These are phyloP conservation scores for Auriscalpium orientale DNA, from an alignment of 768 basidiomycete genomes.

Conservation along the genomic window DNA sequence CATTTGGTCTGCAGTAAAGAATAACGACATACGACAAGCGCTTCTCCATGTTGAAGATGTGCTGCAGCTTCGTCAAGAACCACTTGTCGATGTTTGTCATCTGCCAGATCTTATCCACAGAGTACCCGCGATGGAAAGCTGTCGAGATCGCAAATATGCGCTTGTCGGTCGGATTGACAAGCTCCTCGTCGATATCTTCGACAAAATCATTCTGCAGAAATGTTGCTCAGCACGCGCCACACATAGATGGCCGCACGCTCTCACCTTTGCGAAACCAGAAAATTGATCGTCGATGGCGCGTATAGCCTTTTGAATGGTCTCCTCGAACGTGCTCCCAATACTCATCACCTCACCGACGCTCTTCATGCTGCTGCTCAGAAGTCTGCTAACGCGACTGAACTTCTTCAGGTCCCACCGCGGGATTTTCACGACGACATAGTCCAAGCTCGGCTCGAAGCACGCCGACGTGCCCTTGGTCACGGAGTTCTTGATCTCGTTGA, in stretches of 20 bases:
- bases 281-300: constrained; percentile 95
- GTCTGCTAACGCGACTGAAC: constrained; percentile 87
- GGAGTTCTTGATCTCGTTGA: constrained; percentile 96
- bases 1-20: background rate
- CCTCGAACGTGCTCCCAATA: constrained; percentile 96
- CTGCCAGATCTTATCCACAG: constrained; percentile 93
- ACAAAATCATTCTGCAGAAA: constrained; percentile 71
- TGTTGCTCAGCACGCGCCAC: background rate
- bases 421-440: constrained; percentile 97
- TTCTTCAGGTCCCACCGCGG: constrained; percentile 99
- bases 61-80: constrained; percentile 87
- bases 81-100: constrained; percentile 99
- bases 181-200: constrained; percentile 87
- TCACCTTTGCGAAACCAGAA: constrained; percentile 80
- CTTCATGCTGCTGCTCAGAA: constrained; percentile 96
- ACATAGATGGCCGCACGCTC: constrained; percentile 16
- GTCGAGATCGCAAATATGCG: constrained; percentile 94
- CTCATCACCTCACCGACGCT: constrained; percentile 99
- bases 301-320: constrained; percentile 98
- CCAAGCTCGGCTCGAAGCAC: constrained; percentile 96
- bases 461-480: constrained; percentile 95
- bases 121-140: constrained; percentile 88
- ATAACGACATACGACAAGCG: constrained; percentile 54
- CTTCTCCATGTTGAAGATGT: constrained; percentile 79
- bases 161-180: constrained; percentile 92